These are phyloP conservation scores for Capronia coronata DNA, from an alignment of 2,329 filamentous ascomycete species.

Conservation along the genomic window DNA sequence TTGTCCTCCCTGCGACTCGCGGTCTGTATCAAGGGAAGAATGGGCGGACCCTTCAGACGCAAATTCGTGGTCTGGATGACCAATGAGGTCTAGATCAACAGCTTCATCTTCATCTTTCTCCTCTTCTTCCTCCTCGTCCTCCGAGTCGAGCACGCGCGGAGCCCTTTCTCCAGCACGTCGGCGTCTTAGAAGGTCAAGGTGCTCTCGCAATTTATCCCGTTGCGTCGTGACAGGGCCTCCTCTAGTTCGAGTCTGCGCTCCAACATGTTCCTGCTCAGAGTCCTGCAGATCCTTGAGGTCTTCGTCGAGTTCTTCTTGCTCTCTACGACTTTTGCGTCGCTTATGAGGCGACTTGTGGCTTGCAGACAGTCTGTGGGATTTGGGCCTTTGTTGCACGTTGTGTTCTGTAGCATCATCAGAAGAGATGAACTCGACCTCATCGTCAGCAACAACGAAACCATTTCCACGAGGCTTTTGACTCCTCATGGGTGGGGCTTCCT, in stretches of 20 bases:
- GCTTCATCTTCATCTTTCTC: slow-evolving; percentile 18
- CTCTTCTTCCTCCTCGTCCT: slow-evolving; percentile 27
- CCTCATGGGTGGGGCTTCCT: slow-evolving; percentile 27
- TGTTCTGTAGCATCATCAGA: not conserved
- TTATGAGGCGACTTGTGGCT: slow-evolving; percentile 6
- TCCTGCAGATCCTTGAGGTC: slow-evolving; percentile 42
- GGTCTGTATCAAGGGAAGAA: slow-evolving; percentile 18
- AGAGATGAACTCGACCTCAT: not conserved
- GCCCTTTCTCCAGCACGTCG: slow-evolving; percentile 39
- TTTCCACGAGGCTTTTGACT: slow-evolving; percentile 29
- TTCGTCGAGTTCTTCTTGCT: slow-evolving; percentile 40
- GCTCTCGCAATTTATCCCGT: slow-evolving; percentile 35
- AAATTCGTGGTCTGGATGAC: slow-evolving; percentile 6
- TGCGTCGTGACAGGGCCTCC: slow-evolving; percentile 37
- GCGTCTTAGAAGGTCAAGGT: slow-evolving; percentile 40
- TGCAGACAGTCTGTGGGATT: not conserved
- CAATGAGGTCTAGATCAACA: slow-evolving; percentile 24
- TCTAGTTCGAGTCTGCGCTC: slow-evolving; percentile 38
- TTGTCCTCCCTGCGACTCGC: slow-evolving; percentile 22
- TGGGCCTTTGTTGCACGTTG: not conserved
- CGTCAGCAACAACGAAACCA: slow-evolving; percentile 27
- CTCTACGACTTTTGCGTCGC: slow-evolving; percentile 27
- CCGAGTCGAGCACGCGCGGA: slow-evolving; percentile 29
- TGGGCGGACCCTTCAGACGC: slow-evolving; percentile 2
- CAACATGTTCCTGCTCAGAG: slow-evolving; percentile 34